Base-by-base conservation (phyloP, 208 protist genomes). In the Strigomonas culicis region DNA sequence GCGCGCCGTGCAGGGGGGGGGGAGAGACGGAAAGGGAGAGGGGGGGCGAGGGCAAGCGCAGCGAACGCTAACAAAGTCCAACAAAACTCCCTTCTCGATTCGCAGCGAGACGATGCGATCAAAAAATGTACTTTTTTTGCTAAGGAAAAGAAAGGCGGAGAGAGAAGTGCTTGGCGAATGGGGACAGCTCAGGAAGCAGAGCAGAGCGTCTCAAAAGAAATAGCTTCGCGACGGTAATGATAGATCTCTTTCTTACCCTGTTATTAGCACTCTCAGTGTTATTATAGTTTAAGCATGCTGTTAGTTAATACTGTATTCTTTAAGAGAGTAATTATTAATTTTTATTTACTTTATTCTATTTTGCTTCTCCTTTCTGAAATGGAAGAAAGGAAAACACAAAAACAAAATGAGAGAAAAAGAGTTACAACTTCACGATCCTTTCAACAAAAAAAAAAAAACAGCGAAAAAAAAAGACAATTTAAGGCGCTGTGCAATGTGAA, bases 301-400 rank as follows among this genome's bases (percentile, higher is more conserved):
- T n/a, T n/a, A n/a, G 43, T 28, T 49, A 4, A 10, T 49, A 17
- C 15, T 47, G 24, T 25, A 1, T 3, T 59, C 63, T 32, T 15
- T 28, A 27, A 10, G 41, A 41, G 17, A 31, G n/a, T 64, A 10
- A 22, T 49, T 41, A 1, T 56, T 52, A 21, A 21, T 47, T 24
- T 63, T 63, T 24, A 50, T 32, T 22, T 47, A 10, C 30, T 58
- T 58, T 13, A n/a, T 27, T 58, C 32, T 36, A 36, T 58, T 58
- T 58, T 58, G 6, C 25, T 34, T 58, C 19, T 58, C 7, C 52
- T 4, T 7, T 19, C 11, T 36, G 6, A 13, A 7, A 34, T 58
- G 6, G 11, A 58, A 41, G 19, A 41, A 41, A 17, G 8, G 13
- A 41, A 41, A 41, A 6, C 6, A 41, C 36, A 41, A 41, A 6